These are phyloP conservation scores for Pichia insulana DNA, from an alignment of 805 yeast genomes.

Conservation along the genomic window DNA sequence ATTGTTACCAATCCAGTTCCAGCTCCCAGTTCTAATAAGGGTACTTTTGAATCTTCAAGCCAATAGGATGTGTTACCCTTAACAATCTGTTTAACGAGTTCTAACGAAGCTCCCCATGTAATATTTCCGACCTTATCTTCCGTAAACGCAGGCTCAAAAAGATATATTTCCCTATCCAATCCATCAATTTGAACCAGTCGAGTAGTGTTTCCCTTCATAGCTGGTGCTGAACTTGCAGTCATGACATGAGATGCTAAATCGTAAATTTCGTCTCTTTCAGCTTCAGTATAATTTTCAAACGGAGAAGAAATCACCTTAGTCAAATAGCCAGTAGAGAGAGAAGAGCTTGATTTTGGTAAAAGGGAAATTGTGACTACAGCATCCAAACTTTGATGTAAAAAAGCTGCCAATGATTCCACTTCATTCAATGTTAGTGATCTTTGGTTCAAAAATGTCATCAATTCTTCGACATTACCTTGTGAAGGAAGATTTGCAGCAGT, in stretches of 20 bases:
- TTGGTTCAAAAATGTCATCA: not conserved
- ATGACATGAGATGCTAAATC: conserved; percentile 55
- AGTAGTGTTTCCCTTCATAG: conserved; percentile 66
- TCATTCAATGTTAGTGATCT: not conserved
- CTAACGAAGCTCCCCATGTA: conserved; percentile 91
- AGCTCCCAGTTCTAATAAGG: conserved; percentile 74
- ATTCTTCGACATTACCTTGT: not conserved
- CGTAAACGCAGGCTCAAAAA: conserved; percentile 80
- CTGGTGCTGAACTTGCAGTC: conserved; percentile 76
- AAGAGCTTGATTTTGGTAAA: conserved; percentile 1
- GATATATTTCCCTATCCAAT: conserved; percentile 26
- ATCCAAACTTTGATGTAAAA: not conserved
- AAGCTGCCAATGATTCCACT: not conserved
- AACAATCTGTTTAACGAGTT: conserved; percentile 50
- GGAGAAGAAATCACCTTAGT: conserved; percentile 42
- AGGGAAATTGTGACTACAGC: conserved; percentile 3
- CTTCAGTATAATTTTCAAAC: conserved; percentile 37
- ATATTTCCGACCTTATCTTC: conserved; percentile 83
- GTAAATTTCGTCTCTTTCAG: conserved; percentile 34
- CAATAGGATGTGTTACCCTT: conserved; percentile 12
- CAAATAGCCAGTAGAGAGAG: conserved; percentile 37
- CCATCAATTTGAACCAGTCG: conserved; percentile 47
- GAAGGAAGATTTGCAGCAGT: not conserved
- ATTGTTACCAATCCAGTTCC: conserved; percentile 94
- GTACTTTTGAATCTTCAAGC: conserved; percentile 14